Conservation (phyloP, 345 rosid genomes). For the Citropsis articulata region DNA sequence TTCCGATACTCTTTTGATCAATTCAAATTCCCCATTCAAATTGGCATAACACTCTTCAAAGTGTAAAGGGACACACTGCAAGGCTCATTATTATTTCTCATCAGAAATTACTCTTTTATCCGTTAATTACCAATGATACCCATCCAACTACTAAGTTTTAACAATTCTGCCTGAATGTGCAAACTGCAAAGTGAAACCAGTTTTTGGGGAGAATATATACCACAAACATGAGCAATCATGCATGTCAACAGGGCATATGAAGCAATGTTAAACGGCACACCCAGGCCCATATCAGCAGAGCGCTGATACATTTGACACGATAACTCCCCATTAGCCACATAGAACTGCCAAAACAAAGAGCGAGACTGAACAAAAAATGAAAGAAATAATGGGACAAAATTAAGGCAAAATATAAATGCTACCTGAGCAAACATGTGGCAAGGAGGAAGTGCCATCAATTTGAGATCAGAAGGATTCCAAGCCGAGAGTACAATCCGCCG, state of each 20-base stretch:
- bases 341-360: slow-evolving; percentile 47
- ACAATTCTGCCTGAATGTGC: neutral
- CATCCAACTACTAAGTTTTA: neutral
- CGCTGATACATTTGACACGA: slow-evolving; percentile 99
- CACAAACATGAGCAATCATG: slow-evolving; percentile 95
- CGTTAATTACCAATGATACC: neutral
- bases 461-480: slow-evolving; percentile 96
- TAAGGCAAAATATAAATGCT: neutral
- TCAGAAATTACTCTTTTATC: neutral
- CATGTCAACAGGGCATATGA: slow-evolving; percentile 89
- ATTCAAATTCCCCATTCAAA: neutral
- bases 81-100: neutral
- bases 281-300: slow-evolving; percentile 96
- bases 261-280: slow-evolving; percentile 95
- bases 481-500: slow-evolving; percentile 88
- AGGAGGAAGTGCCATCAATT: slow-evolving; percentile 96
- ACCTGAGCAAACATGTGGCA: slow-evolving; percentile 99
- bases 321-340: slow-evolving; percentile 83
- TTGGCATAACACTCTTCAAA: neutral
- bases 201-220: slow-evolving; percentile 33
- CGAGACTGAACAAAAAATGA: slow-evolving; percentile 1
- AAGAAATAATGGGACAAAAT: neutral
- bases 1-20: neutral
- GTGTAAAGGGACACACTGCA: neutral
- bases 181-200: neutral